A percentile compares a stretch with the other conserved stretches of the same genome.
Conservation (phyloP, 2,329 filamentous ascomycete species). For the Epichloe hybrida region DNA sequence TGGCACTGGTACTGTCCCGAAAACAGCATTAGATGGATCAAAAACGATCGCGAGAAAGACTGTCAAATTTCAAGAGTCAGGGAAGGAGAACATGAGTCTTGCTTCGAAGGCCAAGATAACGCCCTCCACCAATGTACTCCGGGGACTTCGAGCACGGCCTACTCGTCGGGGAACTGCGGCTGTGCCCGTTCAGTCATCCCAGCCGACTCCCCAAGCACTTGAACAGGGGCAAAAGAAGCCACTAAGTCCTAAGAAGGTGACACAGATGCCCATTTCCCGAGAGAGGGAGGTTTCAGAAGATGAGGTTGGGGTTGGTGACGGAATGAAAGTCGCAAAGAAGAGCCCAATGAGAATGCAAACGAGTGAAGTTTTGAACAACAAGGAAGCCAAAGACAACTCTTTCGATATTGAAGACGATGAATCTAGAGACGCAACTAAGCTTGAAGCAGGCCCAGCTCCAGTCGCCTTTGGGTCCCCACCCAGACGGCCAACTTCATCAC, state of each 20-base stretch:
- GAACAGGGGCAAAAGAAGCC: conserved; percentile 28
- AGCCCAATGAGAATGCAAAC: conserved; percentile 9
- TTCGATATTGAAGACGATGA: conserved; percentile 7
- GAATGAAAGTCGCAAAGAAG: not conserved
- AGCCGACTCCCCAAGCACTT: no score
- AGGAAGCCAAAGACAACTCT: not conserved
- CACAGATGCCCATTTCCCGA: conserved; percentile 36
- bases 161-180: conserved; percentile 27
- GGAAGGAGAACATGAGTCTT: conserved; percentile 49
- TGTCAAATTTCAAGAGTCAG: conserved; percentile 50
- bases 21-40: conserved; percentile 18
- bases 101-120: conserved; percentile 23
- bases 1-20: conserved; percentile 13
- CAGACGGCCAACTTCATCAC: conserved; percentile 37
- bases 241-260: conserved; percentile 52
- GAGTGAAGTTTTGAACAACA: not conserved
- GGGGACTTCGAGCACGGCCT: conserved; percentile 25
- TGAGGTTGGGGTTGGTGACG: conserved; percentile 40
- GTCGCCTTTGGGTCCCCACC: conserved; percentile 37
- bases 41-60: conserved; percentile 42
- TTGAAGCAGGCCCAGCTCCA: not conserved
- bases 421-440: conserved; percentile 2
- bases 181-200: conserved; percentile 20
- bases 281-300: conserved; percentile 41
- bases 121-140: conserved; percentile 16